phyloP scores from a whole-genome alignment of 345 rosid species.

The Citrus inodora region DNA sequence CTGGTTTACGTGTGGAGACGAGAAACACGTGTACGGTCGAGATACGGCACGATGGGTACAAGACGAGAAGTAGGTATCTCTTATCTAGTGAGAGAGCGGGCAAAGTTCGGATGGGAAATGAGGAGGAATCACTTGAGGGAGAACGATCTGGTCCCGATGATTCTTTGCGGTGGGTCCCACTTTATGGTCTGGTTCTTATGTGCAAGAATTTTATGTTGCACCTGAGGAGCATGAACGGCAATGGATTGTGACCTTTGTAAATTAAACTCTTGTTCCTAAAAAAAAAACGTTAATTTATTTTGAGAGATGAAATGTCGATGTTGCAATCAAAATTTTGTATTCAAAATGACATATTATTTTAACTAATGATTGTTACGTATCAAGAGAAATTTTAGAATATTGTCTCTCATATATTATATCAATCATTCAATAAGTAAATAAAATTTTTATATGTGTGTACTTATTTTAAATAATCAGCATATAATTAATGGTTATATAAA shows the following conservation, averaged over 20 bases:
- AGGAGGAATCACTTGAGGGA: neutral
- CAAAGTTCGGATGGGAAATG: neutral
- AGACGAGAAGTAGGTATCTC: neutral
- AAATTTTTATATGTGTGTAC: fast-evolving
- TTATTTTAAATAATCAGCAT: fast-evolving
- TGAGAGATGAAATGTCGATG: too few species aligned
- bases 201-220: neutral
- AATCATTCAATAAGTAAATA: fast-evolving
- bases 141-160: neutral
- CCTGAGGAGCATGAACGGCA: neutral
- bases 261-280: too few species aligned
- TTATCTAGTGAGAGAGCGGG: neutral
- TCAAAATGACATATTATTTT: too few species aligned
- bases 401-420: fast-evolving
- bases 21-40: neutral
- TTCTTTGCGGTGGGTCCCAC: neutral
- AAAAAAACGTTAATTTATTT: too few species aligned
- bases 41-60: neutral
- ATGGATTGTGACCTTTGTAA: neutral
- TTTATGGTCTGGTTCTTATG: neutral
- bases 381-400: too few species aligned
- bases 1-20: neutral
- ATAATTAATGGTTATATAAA: too few species aligned
- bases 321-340: too few species aligned
- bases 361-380: too few species aligned